Evolutionary conservation across 164 flowering plant species (phyloP).

Genomic region (Macadamia integrifolia): DNA sequence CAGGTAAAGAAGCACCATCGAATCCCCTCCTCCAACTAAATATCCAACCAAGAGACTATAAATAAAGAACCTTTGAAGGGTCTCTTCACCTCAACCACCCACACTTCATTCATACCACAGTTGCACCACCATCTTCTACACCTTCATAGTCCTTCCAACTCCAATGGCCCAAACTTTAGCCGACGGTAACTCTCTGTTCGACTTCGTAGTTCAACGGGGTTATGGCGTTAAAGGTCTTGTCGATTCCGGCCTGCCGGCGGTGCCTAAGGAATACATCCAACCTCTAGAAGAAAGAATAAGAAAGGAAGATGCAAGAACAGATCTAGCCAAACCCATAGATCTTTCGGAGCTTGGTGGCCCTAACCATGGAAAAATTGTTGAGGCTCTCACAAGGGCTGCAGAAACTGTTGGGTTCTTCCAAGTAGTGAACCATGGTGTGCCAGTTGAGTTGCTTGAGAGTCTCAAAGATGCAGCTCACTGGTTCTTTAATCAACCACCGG

Average conservation of each 20-base stretch:
- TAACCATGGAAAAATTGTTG: slow-evolving; percentile 21
- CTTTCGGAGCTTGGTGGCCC: slow-evolving; percentile 31
- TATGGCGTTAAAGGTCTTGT: slow-evolving; percentile 43
- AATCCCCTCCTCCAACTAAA: too few relatives aligned
- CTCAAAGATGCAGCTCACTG: too few relatives aligned
- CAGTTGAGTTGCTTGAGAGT: too few relatives aligned
- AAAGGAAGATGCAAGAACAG: slow-evolving; percentile 3
- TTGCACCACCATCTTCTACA: too few relatives aligned
- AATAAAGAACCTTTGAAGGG: too few relatives aligned
- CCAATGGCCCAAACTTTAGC: slow-evolving; percentile 20
- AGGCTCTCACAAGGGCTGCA: slow-evolving; percentile 22
- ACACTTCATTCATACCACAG: too few relatives aligned
- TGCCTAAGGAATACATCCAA: slow-evolving; percentile 30
- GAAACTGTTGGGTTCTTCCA: slow-evolving; percentile 10
- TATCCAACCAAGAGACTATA: too few relatives aligned
- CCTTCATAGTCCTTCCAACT: too few relatives aligned
- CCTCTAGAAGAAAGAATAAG: slow-evolving; percentile 28
- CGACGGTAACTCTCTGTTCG: slow-evolving; percentile 14
- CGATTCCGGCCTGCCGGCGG: slow-evolving; percentile 26
- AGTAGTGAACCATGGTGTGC: too few relatives aligned
- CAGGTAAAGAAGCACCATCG: too few relatives aligned
- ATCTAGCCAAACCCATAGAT: slow-evolving; percentile 21
- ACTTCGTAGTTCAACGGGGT: slow-evolving; percentile 35
- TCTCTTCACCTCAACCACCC: too few relatives aligned
- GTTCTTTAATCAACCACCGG: too few relatives aligned